phyloP scores from a whole-genome alignment of 1,284 basidiomycete genomes.

The Cryptococcus sp. region DNA sequence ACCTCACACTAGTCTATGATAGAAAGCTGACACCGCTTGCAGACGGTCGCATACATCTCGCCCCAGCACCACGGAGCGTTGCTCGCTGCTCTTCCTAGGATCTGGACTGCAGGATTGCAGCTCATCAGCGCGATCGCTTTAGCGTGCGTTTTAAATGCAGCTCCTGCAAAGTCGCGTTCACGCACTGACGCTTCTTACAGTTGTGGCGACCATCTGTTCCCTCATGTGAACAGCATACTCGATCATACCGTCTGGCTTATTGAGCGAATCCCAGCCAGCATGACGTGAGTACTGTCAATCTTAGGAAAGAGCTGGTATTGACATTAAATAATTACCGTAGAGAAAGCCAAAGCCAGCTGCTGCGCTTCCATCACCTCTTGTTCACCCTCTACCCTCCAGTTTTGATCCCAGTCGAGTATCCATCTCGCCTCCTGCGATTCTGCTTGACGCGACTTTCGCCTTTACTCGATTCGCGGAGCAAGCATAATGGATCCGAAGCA shows the following conservation, averaged over 20 bases:
- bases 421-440: conserved; percentile 40
- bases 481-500: conserved; percentile 17
- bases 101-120: conserved; percentile 43
- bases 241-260: conserved; percentile 47
- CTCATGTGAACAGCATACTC: conserved; percentile 43
- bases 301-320: background rate
- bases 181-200: conserved; percentile 15
- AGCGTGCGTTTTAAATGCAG: conserved; percentile 21
- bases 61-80: conserved; percentile 45
- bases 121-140: conserved; percentile 32
- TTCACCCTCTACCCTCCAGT: conserved; percentile 37
- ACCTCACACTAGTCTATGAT: background rate
- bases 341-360: conserved; percentile 36
- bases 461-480: conserved; percentile 27
- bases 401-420: conserved; percentile 38
- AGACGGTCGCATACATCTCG: conserved; percentile 42
- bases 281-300: conserved; percentile 25
- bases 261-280: conserved; percentile 34
- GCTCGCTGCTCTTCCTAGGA: conserved; percentile 31
- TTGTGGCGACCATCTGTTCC: conserved; percentile 46
- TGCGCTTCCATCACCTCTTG: conserved; percentile 42
- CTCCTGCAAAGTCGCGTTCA: background rate
- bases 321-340: background rate
- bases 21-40: background rate
- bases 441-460: conserved; percentile 35